Base-by-base conservation (phyloP, 2,329 filamentous ascomycete species). In the Penicillium brevicompactum region DNA sequence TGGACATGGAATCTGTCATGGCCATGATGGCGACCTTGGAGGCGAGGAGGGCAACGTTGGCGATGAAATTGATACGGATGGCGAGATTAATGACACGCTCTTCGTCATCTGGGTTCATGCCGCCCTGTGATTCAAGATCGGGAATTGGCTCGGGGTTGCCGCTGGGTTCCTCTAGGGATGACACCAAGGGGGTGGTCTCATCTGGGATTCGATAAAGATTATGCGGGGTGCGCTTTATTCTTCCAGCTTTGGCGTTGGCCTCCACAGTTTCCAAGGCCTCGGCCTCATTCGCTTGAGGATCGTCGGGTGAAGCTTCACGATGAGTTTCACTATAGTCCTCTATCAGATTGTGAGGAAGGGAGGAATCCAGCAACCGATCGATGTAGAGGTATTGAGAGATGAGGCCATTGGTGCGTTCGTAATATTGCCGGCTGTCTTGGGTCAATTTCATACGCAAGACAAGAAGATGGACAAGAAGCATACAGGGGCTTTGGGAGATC, bases 311-410 rank as follows among this genome's bases (percentile, higher is more conserved):
- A n/a, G 5, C 8, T 5, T 52, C 22, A 7, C 42, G 45, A 21
- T 53, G 53, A 30, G 54, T 51, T n/a, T 49, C 59, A 13, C 57
- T 54, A 73, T 96, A 97, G 74, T 97, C 92, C 69, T 95, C 92
- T 55, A 97, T 86, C 43, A 97, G 80, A 66, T 93, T 88, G 69
- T 96, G 92, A 2, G 92, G 92, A n/a, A 96, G 84, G 30, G 91
- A 92, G 8, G 91, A 96, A 75, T 96, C 92, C 58, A 97, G 82
- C 53, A 97, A 80, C 49, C 88, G 85, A 75, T 97, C 93, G 65
- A 97, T 96, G 72, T 95, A 97, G 60, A 95, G 81, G 72, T 97
- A 97, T 71, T 96, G 89, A 72, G 94, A 90, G 56, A 97, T 86
- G 42, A 97, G 80, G 63, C 87, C 87, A 75, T 97, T 97, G 69